These are phyloP conservation scores for Zygotorulaspora florentina DNA, from an alignment of 805 yeast species.

Conservation along the genomic window DNA sequence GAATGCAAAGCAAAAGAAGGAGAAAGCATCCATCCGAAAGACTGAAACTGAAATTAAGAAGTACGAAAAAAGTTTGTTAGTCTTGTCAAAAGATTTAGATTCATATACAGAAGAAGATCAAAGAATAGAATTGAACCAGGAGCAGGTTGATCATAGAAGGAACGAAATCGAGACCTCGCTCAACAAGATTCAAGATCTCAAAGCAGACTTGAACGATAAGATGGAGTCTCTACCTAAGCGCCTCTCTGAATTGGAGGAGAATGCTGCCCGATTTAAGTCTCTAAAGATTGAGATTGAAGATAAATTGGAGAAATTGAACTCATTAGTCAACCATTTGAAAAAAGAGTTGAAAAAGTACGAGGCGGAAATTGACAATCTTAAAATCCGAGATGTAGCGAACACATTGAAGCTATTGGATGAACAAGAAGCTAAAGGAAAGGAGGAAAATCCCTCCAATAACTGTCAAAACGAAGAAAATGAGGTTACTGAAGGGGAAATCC, in stretches of 20 bases:
- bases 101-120: constrained; percentile 37
- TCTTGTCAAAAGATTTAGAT: constrained; percentile 45
- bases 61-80: constrained; percentile 44
- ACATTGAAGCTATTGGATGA: constrained; percentile 18
- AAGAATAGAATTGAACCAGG: constrained; percentile 27
- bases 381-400: constrained; percentile 51
- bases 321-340: constrained; percentile 37
- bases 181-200: constrained; percentile 40
- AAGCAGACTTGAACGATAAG: constrained; percentile 40
- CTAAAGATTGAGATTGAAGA: constrained; percentile 63
- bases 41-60: constrained; percentile 60
- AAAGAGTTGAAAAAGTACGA: constrained; percentile 39
- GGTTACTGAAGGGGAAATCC: constrained; percentile 17
- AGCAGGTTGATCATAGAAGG: constrained; percentile 36
- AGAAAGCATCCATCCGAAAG: constrained; percentile 53
- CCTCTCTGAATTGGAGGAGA: constrained; percentile 39
- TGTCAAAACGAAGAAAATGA: background rate
- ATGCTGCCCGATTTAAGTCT: constrained; percentile 55
- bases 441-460: background rate
- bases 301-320: constrained; percentile 54
- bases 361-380: constrained; percentile 41
- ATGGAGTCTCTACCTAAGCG: constrained; percentile 39
- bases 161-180: constrained; percentile 29
- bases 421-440: constrained; percentile 1
- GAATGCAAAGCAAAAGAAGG: constrained; percentile 52